Evolutionary conservation across 192 early-diverging fungal species (phyloP), one percentile per base, ranked within the genome.

Genomic region (Linnemannia hyalina): DNA sequence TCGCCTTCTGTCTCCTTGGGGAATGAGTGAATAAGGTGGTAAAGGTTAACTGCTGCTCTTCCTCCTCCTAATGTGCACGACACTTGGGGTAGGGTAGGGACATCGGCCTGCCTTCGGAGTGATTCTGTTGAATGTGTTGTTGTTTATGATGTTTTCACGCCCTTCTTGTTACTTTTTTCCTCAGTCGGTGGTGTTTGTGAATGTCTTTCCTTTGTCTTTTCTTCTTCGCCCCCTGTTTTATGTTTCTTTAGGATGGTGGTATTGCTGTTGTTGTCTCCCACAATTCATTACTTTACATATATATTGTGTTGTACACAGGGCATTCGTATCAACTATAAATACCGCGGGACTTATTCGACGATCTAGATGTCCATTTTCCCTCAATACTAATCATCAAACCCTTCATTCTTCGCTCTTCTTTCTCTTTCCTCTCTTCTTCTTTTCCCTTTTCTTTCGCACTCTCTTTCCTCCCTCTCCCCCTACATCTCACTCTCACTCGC

Each of bases 371-470:
- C 42, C 42, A 38, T 47, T 52, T 52, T 74, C 35, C 52, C 35
- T 29, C 69, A 32, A 46, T 32, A 54, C 68, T 35, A 36, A 44
- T 44, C 49, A 46, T 35, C 42, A 29, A 36, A 9, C 18, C 75
- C 32, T 29, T 47, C 22, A 29, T 77, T 35, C 20, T 77, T 38
- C n/a, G n/a, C 46, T 55, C 52, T 11, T 29, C 47, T 55, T 77
- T 9, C 18, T 54, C 26, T 44, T 57, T 72, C 35, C 32, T 63
- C 46, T 79, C 44, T 29, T 60, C 57, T 75, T 74, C 52, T 57
- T 13, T 73, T 63, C 65, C 36, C 57, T 11, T 2, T 23, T 55
- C 35, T 47, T 65, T 29, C 41, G 68, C 49, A 68, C 55, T 32
- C 47, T 82, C 68, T 26, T 32, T 26, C 18, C 44, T 46, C 44